phyloP scores from a whole-genome alignment of 345 rosid genomes.

The Noccaea caerulescens region DNA sequence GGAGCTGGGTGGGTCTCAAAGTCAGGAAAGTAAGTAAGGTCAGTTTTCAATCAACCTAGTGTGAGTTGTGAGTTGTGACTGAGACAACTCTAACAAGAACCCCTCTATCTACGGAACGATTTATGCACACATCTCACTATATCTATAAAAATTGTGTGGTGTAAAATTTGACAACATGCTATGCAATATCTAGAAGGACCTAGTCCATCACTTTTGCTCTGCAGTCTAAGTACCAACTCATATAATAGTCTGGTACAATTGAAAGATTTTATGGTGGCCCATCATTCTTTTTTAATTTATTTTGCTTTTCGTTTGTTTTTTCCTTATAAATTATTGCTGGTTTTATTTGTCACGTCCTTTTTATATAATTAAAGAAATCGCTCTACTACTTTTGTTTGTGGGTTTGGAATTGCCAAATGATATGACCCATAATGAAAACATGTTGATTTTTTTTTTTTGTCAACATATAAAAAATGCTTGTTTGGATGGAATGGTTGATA shows the following conservation, averaged over 20 bases:
- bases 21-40: background rate
- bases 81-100: background rate
- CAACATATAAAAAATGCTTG: no score
- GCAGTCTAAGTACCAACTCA: background rate
- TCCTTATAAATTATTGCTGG: background rate
- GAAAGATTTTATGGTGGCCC: background rate
- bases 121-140: constrained; percentile 16
- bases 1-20: background rate
- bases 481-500: background rate
- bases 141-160: background rate
- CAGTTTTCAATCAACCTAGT: background rate
- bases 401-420: no score
- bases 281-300: background rate
- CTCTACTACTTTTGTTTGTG: constrained; percentile 7
- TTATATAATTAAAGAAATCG: background rate
- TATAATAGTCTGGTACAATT: background rate
- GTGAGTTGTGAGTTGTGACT: background rate
- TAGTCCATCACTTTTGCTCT: background rate
- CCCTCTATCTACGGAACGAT: constrained; percentile 15
- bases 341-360: background rate
- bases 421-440: no score
- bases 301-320: background rate
- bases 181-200: constrained; percentile 11
- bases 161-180: background rate
- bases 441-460: background rate